Conservation (phyloP, 2,329 filamentous ascomycete species). For the Penicillium sp. region DNA sequence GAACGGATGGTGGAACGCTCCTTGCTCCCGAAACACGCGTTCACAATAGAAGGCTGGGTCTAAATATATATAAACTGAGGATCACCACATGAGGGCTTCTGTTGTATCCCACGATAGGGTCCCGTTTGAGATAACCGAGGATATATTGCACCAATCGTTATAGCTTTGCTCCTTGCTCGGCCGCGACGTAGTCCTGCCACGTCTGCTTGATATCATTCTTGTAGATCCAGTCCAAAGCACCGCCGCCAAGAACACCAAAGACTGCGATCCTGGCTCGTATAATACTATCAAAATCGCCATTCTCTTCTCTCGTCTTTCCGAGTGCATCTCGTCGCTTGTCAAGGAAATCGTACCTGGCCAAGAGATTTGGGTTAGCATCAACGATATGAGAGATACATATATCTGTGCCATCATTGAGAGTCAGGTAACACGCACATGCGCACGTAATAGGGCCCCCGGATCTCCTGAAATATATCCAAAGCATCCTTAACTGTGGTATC, state of each 20-base stretch:
- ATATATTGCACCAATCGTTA: not conserved
- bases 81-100: too few relatives aligned
- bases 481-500: not conserved
- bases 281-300: not conserved
- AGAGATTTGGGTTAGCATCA: not conserved
- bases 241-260: not conserved
- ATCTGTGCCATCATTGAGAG: too few relatives aligned
- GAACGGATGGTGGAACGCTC: too few relatives aligned
- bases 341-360: not conserved
- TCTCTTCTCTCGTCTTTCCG: not conserved
- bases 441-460: constrained; percentile 6
- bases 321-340: not conserved
- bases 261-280: not conserved
- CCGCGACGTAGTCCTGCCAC: constrained; percentile 7
- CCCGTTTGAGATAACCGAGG: too few relatives aligned
- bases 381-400: too few relatives aligned
- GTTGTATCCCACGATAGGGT: too few relatives aligned
- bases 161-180: not conserved
- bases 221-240: constrained; percentile 11
- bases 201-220: constrained; percentile 12
- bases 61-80: too few relatives aligned
- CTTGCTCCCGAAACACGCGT: too few relatives aligned
- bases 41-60: too few relatives aligned
- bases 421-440: not conserved
- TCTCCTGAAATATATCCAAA: constrained; percentile 4